Evolutionary conservation across 2,329 filamentous ascomycete species (phyloP), one percentile per base, ranked within the genome.

Genomic region (Fusarium sp.): DNA sequence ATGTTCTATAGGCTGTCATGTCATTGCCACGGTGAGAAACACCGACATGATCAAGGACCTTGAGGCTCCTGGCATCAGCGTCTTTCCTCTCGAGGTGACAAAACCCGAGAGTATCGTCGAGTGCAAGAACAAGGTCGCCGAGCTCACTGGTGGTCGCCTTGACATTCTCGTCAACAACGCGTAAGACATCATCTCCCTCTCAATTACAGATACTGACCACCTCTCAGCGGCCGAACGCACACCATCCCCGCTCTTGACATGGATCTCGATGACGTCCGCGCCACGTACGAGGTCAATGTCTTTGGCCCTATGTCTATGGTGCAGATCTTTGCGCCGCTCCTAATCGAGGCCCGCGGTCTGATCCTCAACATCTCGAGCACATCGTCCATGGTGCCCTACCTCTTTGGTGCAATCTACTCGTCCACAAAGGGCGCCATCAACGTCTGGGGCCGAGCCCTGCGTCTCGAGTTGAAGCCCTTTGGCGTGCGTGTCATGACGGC

Each of bases 151-250:
- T 10, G 88, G 88, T 16, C 86, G 82, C 56, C 85, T 91, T 6
- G 89, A 91, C 72, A 85, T 91, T 54, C 87, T 91, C 20, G 85
- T 91, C 58, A 91, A 91, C 81, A 91, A 91, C 70, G 89, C 89
- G 87, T 90, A 72, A 70, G 85, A 77, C 4, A 2, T 5, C 10
- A 18, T n/a, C 50, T 18, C 3, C 11, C 18, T 13, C 34, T 9
- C 16, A 20, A 30, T 13, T 7, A 8, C 18, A 25, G n/a, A 54
- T 23, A 41, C 7, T 41, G 16, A 37, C 54, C 57, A 20, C 34
- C n/a, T 4, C 2, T 0, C 70, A 89, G 88, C 43, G 88, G 88
- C 64, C 84, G 86, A 65, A 87, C 86, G 4, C 85, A 88, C 77
- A 87, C 85, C 18, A 85, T 87, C 60, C 87, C 88, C 0, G 87